Evolutionary conservation across 75 land plant genomes (phyloP).

Genomic region (Sequoiadendron giganteum): DNA sequence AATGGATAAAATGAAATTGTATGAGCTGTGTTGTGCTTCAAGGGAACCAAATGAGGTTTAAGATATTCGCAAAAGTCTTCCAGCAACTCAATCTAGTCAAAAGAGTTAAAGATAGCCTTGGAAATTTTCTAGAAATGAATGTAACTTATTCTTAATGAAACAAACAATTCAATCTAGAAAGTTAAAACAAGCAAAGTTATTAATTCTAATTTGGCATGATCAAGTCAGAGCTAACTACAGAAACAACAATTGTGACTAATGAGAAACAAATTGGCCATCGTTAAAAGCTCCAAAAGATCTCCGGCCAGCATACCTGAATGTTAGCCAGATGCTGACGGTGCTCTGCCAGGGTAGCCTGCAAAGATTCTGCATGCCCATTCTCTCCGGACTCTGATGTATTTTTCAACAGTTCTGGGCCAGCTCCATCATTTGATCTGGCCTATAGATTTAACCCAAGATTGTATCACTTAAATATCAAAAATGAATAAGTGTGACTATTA

Average conservation of each 20-base stretch:
- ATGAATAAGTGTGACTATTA: background rate
- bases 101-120: too few species aligned
- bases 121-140: background rate
- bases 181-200: background rate
- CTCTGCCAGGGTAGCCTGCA: constrained; percentile 81
- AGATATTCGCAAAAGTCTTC: background rate
- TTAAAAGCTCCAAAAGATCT: background rate
- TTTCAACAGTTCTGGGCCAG: constrained; percentile 90
- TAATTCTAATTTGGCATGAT: background rate
- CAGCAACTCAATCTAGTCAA: background rate
- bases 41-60: background rate
- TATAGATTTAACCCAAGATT: constrained; percentile 14
- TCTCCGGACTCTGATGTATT: constrained; percentile 48
- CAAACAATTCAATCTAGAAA: background rate
- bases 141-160: background rate
- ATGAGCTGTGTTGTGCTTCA: background rate
- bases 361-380: constrained; percentile 86
- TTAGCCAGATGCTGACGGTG: constrained; percentile 94
- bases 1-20: too few species aligned
- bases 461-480: background rate
- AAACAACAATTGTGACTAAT: background rate
- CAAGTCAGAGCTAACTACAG: background rate
- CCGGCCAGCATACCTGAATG: constrained; percentile 60
- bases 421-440: constrained; percentile 93
- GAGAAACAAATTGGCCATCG: background rate